Percentiles rank a stretch among this genome's conserved stretches.
Conservation (phyloP, 768 basidiomycete genomes). For the Stropharia rugosoannulata region DNA sequence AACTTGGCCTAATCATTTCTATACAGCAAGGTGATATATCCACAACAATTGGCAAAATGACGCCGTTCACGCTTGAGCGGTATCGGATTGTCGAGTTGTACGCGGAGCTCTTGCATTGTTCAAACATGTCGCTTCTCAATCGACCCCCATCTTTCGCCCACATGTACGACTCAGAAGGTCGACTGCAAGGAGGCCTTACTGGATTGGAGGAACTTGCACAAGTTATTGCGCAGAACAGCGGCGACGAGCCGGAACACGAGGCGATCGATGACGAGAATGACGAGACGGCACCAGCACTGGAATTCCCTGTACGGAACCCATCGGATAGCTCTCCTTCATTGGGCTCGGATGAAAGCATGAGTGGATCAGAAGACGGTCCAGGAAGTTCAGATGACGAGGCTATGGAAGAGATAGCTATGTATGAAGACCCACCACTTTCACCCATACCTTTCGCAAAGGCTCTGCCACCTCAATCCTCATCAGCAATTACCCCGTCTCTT, state of each 20-base stretch:
- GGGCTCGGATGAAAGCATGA: conserved; percentile 82
- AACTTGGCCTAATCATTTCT: conserved; percentile 7
- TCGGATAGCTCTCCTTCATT: conserved; percentile 49
- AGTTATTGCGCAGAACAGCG: conserved; percentile 67
- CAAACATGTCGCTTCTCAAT: conserved; percentile 96
- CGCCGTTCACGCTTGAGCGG: conserved; percentile 90
- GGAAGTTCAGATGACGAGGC: conserved; percentile 77
- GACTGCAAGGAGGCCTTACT: conserved; percentile 82
- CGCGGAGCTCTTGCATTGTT: conserved; percentile 95
- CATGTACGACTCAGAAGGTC: conserved; percentile 80
- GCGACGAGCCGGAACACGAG: conserved; percentile 50
- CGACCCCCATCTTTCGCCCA: conserved; percentile 66
- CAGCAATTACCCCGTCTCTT: conserved; percentile 30
- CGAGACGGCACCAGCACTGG: conserved; percentile 62
- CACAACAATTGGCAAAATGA: conserved; percentile 72
- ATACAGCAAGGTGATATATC: conserved; percentile 62
- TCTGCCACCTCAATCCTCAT: conserved; percentile 28
- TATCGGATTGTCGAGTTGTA: conserved; percentile 96
- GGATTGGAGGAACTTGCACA: conserved; percentile 85
- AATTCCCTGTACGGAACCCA: conserved; percentile 63
- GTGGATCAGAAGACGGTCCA: conserved; percentile 59
- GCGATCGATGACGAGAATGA: conserved; percentile 57
- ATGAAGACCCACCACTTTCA: conserved; percentile 51
- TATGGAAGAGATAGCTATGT: conserved; percentile 83
- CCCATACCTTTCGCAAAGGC: conserved; percentile 31